Base-by-base conservation (phyloP, 371 early-diverging fungal genomes). In the Nematocida sp. region DNA sequence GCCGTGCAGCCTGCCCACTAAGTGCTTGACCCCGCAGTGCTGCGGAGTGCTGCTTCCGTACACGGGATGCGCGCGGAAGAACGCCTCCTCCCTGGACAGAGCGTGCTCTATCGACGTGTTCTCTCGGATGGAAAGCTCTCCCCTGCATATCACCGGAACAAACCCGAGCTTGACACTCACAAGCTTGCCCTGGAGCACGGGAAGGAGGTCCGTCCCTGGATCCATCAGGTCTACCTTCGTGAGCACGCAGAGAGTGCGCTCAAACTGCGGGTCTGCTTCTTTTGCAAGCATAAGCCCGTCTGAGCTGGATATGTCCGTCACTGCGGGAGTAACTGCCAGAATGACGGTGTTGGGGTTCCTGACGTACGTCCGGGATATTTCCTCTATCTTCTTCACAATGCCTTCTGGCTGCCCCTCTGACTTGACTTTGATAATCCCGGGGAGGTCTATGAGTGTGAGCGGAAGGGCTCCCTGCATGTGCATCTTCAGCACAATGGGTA, bases 161-260 rank as follows among this genome's bases (percentile, higher is more conserved):
- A 95, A 98, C 3, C 99, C 99, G 19, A 94, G 84, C 54, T 89
- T 88, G 25, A 96, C 82, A 5, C 93, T 93, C 78, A 91, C 92
- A 57, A 93, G 90, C 52, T 87, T 85, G 67, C 95, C 94, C 11
- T 86, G 86, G 40, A 95, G 86, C 77, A 96, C 92, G 80, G 96
- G 94, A 45, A 96, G 90, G 17, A 95, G 93, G 7, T 87, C 84
- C 2, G 88, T 89, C 15, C 91, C 94, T 23, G 93, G 90, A 50
- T 92, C 89, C 0, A 96, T 91, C 37, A 93, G 85, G 79, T 98
- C 99, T 87, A 98, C 90, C 80, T 98, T 98, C 29, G 99, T 96
- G 31, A 98, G 85, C 0, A 98, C 95, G 64, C 97, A 97, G 64
- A 98, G 89, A 0, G 99, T 98, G 21, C 97, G 86, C 48, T 87